A percentile compares a stretch with the other conserved stretches of the same genome.
These are phyloP conservation scores for Talaromyces rugulosus DNA, from an alignment of 2,329 filamentous ascomycete genomes.

Conservation along the genomic window DNA sequence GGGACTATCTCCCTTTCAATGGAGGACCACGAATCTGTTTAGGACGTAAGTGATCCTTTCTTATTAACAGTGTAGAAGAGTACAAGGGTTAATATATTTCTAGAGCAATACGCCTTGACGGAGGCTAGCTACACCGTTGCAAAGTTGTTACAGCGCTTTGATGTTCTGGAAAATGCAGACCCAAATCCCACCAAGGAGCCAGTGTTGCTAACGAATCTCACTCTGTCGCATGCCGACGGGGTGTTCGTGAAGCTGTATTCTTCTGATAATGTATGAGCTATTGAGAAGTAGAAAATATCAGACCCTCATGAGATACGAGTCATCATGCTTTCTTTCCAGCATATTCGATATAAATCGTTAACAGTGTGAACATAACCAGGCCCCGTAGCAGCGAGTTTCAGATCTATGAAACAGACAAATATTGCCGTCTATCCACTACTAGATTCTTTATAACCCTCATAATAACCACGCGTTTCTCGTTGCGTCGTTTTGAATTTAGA, in stretches of 20 bases:
- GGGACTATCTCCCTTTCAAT: slow-evolving; percentile 36
- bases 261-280: neutral
- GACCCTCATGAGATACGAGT: neutral
- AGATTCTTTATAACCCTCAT: too few relatives aligned
- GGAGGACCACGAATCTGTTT: slow-evolving; percentile 24
- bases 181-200: neutral
- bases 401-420: too few relatives aligned
- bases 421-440: too few relatives aligned
- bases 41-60: slow-evolving; percentile 14
- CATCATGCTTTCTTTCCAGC: neutral
- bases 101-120: slow-evolving; percentile 41
- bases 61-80: neutral
- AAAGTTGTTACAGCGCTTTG: slow-evolving; percentile 34
- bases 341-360: neutral
- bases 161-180: slow-evolving; percentile 26
- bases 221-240: neutral
- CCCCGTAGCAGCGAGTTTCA: too few relatives aligned
- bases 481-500: neutral
- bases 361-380: too few relatives aligned
- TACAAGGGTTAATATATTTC: neutral
- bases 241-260: neutral
- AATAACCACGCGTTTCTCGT: neutral
- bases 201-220: neutral
- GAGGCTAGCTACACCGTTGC: slow-evolving; percentile 39
- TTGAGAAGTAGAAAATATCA: neutral